A percentile compares a stretch with the other conserved stretches of the same genome.
These are phyloP conservation scores for Lepidium campestre DNA, from an alignment of 441 rosid species.

Conservation along the genomic window DNA sequence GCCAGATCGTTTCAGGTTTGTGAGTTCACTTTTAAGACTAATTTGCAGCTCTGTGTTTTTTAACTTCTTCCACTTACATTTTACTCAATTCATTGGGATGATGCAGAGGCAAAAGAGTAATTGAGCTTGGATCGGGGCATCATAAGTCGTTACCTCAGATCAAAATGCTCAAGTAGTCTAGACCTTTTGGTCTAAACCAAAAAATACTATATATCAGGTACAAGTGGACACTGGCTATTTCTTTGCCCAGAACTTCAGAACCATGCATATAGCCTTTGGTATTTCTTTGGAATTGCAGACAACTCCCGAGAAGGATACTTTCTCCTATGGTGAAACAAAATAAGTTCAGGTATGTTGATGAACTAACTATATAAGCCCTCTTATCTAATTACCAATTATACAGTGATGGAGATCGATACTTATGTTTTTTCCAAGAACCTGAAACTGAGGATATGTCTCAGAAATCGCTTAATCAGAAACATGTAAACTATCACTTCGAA, in stretches of 20 bases:
- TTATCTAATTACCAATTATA: conserved; percentile 7
- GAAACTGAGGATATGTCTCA: conserved; percentile 71
- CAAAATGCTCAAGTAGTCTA: too few relatives aligned
- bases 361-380: background rate
- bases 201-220: conserved; percentile 45
- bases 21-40: too few relatives aligned
- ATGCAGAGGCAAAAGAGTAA: too few relatives aligned
- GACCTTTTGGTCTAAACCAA: too few relatives aligned
- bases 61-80: too few relatives aligned
- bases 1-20: too few relatives aligned
- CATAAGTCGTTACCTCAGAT: too few relatives aligned
- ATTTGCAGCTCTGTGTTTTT: too few relatives aligned
- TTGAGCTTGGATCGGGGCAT: too few relatives aligned
- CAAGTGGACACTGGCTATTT: conserved; percentile 1
- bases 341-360: conserved; percentile 31
- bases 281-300: conserved; percentile 38
- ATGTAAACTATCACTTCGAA: conserved; percentile 31
- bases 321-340: conserved; percentile 49
- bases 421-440: conserved; percentile 40
- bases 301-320: conserved; percentile 49
- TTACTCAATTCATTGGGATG: too few relatives aligned
- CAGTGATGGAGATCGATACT: conserved; percentile 34
- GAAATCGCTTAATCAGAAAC: conserved; percentile 70
- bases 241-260: background rate
- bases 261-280: conserved; percentile 9